Evolutionary conservation across 495 filamentous ascomycete species (phyloP).

Genomic region (Aspergillus avenaceus): DNA sequence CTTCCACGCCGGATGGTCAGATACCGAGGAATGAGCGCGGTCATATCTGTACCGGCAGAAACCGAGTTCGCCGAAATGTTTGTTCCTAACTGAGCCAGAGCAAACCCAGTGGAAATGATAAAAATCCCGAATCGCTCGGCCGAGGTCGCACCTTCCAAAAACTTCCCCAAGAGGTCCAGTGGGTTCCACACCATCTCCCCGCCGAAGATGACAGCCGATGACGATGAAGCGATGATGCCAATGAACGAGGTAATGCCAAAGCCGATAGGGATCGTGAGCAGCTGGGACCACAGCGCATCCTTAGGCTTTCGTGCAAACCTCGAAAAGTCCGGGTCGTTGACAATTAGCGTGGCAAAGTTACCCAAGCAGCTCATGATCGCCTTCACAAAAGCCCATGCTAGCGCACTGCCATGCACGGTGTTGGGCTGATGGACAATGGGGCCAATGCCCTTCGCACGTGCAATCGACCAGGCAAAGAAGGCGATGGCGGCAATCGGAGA

Average conservation of each 20-base stretch:
- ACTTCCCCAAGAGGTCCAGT: constrained; percentile 66
- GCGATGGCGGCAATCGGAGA: constrained; percentile 79
- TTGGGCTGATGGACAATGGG: constrained; percentile 75
- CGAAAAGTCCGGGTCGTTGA: constrained; percentile 84
- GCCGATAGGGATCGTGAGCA: constrained; percentile 79
- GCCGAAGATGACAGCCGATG: constrained; percentile 71
- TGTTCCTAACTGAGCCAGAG: constrained; percentile 84
- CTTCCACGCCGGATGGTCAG: constrained; percentile 87
- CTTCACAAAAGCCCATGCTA: constrained; percentile 79
- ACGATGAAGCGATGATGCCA: constrained; percentile 89
- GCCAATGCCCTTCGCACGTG: constrained; percentile 77
- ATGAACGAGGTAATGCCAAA: constrained; percentile 91
- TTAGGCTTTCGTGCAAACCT: constrained; percentile 78
- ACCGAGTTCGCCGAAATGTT: constrained; percentile 93
- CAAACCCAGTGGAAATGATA: constrained; percentile 76
- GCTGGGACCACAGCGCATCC: constrained; percentile 85
- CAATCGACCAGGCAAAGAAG: constrained; percentile 88
- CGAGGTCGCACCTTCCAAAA: constrained; percentile 70
- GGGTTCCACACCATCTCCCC: constrained; percentile 82
- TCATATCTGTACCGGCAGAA: constrained; percentile 87
- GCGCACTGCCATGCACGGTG: constrained; percentile 58
- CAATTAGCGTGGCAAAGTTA: constrained; percentile 81
- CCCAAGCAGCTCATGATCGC: constrained; percentile 87
- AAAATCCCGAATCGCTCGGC: constrained; percentile 85
- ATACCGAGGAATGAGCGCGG: constrained; percentile 80